Evolutionary conservation across 1,284 basidiomycete genomes (phyloP).

Genomic region (Trichosporon coremiiforme): DNA sequence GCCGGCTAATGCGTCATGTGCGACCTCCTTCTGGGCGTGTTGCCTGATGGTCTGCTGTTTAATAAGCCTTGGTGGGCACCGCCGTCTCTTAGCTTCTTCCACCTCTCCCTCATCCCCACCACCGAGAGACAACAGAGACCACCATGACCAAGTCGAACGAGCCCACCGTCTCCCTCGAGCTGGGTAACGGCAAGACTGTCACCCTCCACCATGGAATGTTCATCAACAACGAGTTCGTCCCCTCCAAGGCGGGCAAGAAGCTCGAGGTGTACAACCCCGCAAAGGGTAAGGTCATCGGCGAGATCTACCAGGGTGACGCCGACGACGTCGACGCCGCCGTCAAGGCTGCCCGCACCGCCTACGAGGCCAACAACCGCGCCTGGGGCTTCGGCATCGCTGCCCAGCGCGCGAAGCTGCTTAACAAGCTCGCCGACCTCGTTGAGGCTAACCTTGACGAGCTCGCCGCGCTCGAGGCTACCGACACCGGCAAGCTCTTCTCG

Average conservation of each 20-base stretch:
- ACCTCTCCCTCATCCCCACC: neutral
- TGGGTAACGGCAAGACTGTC: conserved; percentile 32
- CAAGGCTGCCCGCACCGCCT: conserved; percentile 75
- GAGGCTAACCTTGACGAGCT: conserved; percentile 71
- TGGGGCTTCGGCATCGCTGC: conserved; percentile 63
- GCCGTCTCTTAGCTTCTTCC: neutral
- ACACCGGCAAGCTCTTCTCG: conserved; percentile 80
- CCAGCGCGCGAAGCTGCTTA: conserved; percentile 72
- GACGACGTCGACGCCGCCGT: conserved; percentile 82
- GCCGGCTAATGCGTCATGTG: conserved; percentile 7
- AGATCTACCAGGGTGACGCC: conserved; percentile 42
- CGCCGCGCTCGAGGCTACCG: conserved; percentile 72
- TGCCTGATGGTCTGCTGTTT: neutral
- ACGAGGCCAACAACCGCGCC: conserved; percentile 70
- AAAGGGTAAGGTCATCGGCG: conserved; percentile 59
- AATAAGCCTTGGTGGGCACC: neutral
- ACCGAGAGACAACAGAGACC: neutral
- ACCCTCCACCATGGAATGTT: conserved; percentile 29
- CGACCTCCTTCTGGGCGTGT: neutral
- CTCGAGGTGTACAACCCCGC: conserved; percentile 57
- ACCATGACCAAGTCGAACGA: conserved; percentile 17
- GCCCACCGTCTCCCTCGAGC: conserved; percentile 24
- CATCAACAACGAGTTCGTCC: conserved; percentile 48
- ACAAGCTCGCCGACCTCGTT: conserved; percentile 86
- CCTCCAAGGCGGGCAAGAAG: conserved; percentile 36